These are phyloP conservation scores for Narthecium ossifragum DNA, from an alignment of 106 monocot species.

Conservation along the genomic window DNA sequence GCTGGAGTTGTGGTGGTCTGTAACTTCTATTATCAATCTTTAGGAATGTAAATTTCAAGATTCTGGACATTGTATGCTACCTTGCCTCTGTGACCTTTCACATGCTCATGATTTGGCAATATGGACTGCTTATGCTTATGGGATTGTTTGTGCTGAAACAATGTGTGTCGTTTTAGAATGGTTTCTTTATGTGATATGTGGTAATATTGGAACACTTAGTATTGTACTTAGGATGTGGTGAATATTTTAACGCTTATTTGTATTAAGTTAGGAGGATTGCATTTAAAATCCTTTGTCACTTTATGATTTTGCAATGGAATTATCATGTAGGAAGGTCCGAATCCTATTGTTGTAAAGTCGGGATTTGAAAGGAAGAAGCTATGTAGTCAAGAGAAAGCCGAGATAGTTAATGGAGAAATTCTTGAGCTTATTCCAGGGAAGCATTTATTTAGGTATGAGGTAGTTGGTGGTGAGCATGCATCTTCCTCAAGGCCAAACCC, in stretches of 20 bases:
- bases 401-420: constrained; percentile 61
- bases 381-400: constrained; percentile 36
- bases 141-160: too few species aligned
- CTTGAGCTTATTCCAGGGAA: constrained; percentile 84
- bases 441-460: constrained; percentile 60
- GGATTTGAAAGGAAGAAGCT: constrained; percentile 52
- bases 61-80: too few species aligned
- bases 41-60: background rate
- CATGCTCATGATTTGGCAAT: too few species aligned
- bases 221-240: too few species aligned
- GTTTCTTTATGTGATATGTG: too few species aligned
- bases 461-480: constrained; percentile 16
- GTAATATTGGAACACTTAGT: too few species aligned
- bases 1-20: constrained; percentile 68
- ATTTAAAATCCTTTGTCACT: too few species aligned
- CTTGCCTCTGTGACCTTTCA: too few species aligned
- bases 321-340: constrained; percentile 73
- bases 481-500: constrained; percentile 15
- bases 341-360: constrained; percentile 56
- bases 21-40: background rate
- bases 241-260: too few species aligned
- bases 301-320: constrained; percentile 6
- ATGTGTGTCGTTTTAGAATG: too few species aligned
- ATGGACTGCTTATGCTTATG: too few species aligned
- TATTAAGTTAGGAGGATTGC: too few species aligned